Percentiles rank a stretch among this genome's conserved stretches.
Conservation (phyloP, 2,329 filamentous ascomycete genomes). For the Ophiostoma himal-ulmi region DNA sequence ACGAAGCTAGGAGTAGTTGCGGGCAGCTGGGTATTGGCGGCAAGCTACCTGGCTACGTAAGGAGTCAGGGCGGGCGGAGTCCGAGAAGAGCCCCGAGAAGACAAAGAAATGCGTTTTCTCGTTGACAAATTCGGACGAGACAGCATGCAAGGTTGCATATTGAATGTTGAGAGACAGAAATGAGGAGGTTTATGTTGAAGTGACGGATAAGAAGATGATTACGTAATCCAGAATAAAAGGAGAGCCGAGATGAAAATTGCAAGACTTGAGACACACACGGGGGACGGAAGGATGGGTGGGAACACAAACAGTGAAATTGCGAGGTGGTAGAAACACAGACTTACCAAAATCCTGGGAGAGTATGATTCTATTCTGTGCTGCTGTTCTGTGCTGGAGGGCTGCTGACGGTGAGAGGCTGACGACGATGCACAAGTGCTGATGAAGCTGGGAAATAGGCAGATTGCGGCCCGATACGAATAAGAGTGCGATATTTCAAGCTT, state of each 20-base stretch:
- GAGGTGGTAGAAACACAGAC: not conserved
- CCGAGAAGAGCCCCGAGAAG: not conserved
- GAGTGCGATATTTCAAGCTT: not conserved
- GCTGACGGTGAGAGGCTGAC: not conserved
- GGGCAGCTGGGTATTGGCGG: not conserved
- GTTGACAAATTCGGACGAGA: not conserved
- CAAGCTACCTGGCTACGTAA: slow-evolving; percentile 3
- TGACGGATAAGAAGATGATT: not conserved
- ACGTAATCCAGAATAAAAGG: not conserved
- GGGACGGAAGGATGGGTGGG: not conserved
- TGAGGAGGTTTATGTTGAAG: no score
- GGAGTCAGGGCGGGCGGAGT: not conserved
- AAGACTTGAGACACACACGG: not conserved
- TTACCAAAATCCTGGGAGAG: not conserved
- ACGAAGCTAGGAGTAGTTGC: not conserved
- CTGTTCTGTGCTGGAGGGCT: not conserved
- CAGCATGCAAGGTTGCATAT: not conserved
- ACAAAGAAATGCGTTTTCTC: not conserved
- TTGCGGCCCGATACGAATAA: slow-evolving; percentile 11
- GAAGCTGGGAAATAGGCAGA: not conserved
- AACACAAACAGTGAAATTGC: not conserved
- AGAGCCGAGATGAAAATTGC: not conserved
- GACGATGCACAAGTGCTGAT: not conserved
- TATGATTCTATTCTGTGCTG: not conserved
- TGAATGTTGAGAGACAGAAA: not conserved